phyloP scores from a whole-genome alignment of 1,284 basidiomycete species.

The Melampsora larici-populina region DNA sequence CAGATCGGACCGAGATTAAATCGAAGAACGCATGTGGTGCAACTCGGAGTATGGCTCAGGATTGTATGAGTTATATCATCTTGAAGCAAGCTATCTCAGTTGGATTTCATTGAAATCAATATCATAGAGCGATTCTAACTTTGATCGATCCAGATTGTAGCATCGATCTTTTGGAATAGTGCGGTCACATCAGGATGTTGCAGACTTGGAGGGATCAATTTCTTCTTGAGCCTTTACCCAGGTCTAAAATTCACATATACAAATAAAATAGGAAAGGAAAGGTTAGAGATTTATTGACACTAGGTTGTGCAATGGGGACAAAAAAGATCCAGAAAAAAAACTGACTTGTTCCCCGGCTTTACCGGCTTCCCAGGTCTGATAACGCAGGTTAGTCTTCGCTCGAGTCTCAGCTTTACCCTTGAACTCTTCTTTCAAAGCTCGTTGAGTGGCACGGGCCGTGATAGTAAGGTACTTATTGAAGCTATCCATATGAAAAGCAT shows the following conservation, averaged over 20 bases:
- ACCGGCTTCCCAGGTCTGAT: slow-evolving; percentile 36
- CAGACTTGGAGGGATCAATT: neutral
- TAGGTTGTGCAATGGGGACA: neutral
- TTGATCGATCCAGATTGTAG: too few relatives aligned
- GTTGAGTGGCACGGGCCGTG: slow-evolving; percentile 31
- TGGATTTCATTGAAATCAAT: too few relatives aligned
- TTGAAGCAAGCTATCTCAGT: too few relatives aligned
- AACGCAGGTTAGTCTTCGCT: slow-evolving; percentile 28
- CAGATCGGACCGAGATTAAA: too few relatives aligned
- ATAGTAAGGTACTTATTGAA: slow-evolving; percentile 37
- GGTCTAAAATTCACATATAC: slow-evolving; percentile 5
- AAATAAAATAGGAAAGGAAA: neutral
- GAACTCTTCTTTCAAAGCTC: slow-evolving; percentile 33
- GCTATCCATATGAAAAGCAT: neutral
- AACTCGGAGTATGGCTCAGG: too few relatives aligned
- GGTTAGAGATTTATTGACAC: neutral
- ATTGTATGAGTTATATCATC: too few relatives aligned
- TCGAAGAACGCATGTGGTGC: too few relatives aligned
- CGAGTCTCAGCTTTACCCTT: slow-evolving; percentile 12
- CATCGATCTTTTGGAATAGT: neutral
- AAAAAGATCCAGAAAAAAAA: neutral
- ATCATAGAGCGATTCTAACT: too few relatives aligned
- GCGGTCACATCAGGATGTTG: neutral
- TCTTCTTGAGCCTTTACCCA: slow-evolving; percentile 41
- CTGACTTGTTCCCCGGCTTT: slow-evolving; percentile 37